A percentile compares a stretch with the other conserved stretches of the same genome.
Evolutionary conservation across 1,139 yeast genomes (phyloP).

Genomic region (Debaryomyces subglobosus): DNA sequence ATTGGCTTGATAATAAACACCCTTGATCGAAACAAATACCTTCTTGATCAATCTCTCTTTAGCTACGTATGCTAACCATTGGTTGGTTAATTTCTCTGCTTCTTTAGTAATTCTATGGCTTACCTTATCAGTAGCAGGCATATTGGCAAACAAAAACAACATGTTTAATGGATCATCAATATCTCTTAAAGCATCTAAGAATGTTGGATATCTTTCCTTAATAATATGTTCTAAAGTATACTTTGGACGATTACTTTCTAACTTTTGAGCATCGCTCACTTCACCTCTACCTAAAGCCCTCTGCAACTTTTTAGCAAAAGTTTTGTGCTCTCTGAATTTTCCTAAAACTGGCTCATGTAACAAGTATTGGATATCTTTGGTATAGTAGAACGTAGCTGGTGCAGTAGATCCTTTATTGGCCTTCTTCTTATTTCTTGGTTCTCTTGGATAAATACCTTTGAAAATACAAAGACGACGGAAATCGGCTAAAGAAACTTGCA

Average conservation of each 20-base stretch:
- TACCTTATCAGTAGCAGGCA: slow-evolving; percentile 91
- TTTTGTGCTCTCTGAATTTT: slow-evolving; percentile 94
- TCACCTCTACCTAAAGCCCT: slow-evolving; percentile 93
- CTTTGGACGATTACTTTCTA: slow-evolving; percentile 79
- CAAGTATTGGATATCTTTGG: slow-evolving; percentile 91
- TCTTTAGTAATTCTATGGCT: slow-evolving; percentile 79
- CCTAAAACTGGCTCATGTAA: slow-evolving; percentile 93
- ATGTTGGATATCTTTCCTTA: slow-evolving; percentile 95
- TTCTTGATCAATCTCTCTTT: slow-evolving; percentile 80
- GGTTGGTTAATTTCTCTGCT: slow-evolving; percentile 85
- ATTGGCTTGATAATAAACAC: slow-evolving; percentile 91
- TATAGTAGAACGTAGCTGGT: slow-evolving; percentile 91
- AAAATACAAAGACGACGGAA: slow-evolving; percentile 96
- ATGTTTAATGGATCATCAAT: slow-evolving; percentile 93
- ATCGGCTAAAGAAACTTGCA: slow-evolving; percentile 96
- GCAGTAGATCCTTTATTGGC: slow-evolving; percentile 97
- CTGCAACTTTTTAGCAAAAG: slow-evolving; percentile 88
- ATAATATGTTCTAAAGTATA: slow-evolving; percentile 89
- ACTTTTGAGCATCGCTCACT: slow-evolving; percentile 80
- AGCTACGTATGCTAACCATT: slow-evolving; percentile 94
- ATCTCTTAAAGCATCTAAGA: slow-evolving; percentile 89
- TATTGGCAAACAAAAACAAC: slow-evolving; percentile 89
- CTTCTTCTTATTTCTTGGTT: slow-evolving; percentile 93
- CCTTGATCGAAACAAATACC: slow-evolving; percentile 95
- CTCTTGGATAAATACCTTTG: slow-evolving; percentile 96